These are phyloP conservation scores for Penicillium atrosanguineum DNA, from an alignment of 495 filamentous ascomycete species.

Conservation along the genomic window DNA sequence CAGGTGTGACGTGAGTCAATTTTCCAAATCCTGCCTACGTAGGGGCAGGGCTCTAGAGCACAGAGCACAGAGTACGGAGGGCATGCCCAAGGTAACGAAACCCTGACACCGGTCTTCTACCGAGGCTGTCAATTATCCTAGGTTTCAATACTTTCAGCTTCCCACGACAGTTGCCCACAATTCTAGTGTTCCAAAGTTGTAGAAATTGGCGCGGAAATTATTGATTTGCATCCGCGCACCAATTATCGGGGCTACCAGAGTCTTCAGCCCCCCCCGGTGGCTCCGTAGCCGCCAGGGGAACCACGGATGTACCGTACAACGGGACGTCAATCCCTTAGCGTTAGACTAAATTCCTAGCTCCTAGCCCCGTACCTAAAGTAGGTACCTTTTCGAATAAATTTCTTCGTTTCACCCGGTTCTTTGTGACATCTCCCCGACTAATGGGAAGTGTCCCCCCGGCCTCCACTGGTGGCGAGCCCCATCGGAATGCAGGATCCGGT, in stretches of 20 bases:
- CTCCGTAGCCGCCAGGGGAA: constrained; percentile 14
- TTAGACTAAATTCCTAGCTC: background rate
- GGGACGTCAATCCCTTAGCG: constrained; percentile 5
- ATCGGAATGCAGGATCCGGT: constrained; percentile 39
- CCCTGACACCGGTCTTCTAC: background rate
- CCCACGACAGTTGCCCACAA: background rate
- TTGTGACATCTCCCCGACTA: constrained; percentile 14
- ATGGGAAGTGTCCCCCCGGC: constrained; percentile 18
- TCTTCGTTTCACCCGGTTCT: constrained; percentile 19
- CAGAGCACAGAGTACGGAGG: background rate
- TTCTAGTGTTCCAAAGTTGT: background rate
- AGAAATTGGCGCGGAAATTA: background rate
- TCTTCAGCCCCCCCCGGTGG: background rate
- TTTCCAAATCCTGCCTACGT: no score
- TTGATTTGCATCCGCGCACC: constrained; percentile 13
- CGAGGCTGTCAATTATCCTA: background rate
- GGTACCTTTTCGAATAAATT: background rate
- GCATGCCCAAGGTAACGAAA: background rate
- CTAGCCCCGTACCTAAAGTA: no score
- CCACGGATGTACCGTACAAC: constrained; percentile 10
- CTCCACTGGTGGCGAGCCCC: constrained; percentile 20
- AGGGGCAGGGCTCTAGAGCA: background rate
- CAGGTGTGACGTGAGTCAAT: background rate
- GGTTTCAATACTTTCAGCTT: background rate
- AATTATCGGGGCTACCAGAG: constrained; percentile 1